Conservation (phyloP, 2,329 filamentous ascomycete genomes). For the Colletotrichum filicis region DNA sequence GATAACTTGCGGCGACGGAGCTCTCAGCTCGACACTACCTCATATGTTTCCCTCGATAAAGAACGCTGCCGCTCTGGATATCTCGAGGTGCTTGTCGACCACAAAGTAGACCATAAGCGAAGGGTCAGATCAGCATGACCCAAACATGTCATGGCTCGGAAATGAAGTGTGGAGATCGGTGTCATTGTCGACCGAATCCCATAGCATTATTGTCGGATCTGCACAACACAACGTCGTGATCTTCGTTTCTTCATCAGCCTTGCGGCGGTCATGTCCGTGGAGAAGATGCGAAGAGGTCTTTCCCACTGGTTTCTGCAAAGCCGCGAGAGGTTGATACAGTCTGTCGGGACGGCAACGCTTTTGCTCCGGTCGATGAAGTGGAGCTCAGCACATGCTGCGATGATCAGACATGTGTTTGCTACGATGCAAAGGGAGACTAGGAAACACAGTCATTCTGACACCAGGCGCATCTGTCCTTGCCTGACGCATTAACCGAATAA, state of each 20-base stretch:
- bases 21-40: not conserved
- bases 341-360: not conserved
- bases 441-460: not conserved
- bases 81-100: not conserved
- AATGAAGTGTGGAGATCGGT: not conserved
- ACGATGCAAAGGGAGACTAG: not conserved
- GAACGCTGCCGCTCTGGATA: not conserved
- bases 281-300: not conserved
- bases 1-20: not conserved
- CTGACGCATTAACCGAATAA: not conserved
- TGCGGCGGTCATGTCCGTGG: not conserved
- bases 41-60: not conserved
- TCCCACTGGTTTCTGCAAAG: not conserved
- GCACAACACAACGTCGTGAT: not conserved
- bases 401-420: not conserved
- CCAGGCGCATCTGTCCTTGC: not conserved
- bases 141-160: not conserved
- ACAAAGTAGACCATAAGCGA: not conserved
- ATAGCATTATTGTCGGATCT: not conserved
- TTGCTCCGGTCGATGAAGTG: not conserved
- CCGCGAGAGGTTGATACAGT: not conserved
- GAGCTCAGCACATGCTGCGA: not conserved
- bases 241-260: not conserved
- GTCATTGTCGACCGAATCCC: not conserved
- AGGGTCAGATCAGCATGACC: not conserved